These are phyloP conservation scores for Salix suchowensis DNA, from an alignment of 345 rosid species.

Conservation along the genomic window DNA sequence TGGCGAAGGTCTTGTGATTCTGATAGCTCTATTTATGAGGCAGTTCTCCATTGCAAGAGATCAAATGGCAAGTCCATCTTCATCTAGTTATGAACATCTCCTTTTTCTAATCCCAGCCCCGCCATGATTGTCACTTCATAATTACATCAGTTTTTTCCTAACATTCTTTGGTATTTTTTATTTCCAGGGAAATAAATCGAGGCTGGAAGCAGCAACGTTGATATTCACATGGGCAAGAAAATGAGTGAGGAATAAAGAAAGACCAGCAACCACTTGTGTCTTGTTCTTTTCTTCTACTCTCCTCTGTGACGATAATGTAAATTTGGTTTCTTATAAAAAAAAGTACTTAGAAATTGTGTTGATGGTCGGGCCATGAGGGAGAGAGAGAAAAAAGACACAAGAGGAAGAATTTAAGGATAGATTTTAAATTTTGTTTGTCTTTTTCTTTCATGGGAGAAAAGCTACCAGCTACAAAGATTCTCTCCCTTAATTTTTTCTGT, in stretches of 20 bases:
- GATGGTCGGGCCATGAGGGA: slow-evolving; percentile 11
- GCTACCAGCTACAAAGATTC: slow-evolving; percentile 18
- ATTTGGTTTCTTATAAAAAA: slow-evolving; percentile 24
- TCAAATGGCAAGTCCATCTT: slow-evolving; percentile 49
- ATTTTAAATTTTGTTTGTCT: slow-evolving; percentile 17
- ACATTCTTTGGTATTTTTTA: not conserved
- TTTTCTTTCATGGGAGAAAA: slow-evolving; percentile 21
- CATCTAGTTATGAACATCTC: not conserved
- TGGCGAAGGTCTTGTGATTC: slow-evolving; percentile 84
- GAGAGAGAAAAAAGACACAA: not conserved
- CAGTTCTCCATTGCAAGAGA: slow-evolving; percentile 94
- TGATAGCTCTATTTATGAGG: slow-evolving; percentile 85
- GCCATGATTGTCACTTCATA: not conserved
- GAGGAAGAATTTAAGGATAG: slow-evolving; percentile 1
- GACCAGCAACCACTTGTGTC: slow-evolving; percentile 26
- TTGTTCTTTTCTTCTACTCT: slow-evolving; percentile 27
- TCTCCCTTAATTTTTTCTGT: slow-evolving; percentile 25
- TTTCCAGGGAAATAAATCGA: slow-evolving; percentile 39
- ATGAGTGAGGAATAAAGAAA: slow-evolving; percentile 20
- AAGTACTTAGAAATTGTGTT: slow-evolving; percentile 2
- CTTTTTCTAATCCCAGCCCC: not conserved
- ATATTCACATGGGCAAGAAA: slow-evolving; percentile 33
- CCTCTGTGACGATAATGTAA: slow-evolving; percentile 28
- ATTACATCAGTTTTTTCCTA: slow-evolving; percentile 12
- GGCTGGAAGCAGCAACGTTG: slow-evolving; percentile 12